Evolutionary conservation across 495 filamentous ascomycete species (phyloP).

Genomic region (Talaromyces liani): DNA sequence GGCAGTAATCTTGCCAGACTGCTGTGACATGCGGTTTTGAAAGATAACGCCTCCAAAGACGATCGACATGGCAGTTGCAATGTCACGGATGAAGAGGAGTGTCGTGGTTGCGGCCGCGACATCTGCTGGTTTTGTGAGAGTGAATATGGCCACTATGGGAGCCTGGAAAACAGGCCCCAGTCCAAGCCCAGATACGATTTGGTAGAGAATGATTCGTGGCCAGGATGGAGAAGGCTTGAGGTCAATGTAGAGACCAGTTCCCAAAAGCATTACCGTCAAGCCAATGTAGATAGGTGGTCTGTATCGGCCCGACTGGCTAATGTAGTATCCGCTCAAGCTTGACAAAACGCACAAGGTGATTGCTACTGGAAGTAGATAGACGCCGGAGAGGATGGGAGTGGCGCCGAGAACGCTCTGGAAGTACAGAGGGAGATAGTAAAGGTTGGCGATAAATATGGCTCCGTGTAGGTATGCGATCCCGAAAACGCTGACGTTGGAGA

Average conservation of each 20-base stretch:
- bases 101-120: slow-evolving; percentile 45
- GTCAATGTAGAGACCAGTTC: slow-evolving; percentile 44
- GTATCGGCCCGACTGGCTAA: slow-evolving; percentile 58
- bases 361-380: slow-evolving; percentile 71
- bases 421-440: slow-evolving; percentile 74
- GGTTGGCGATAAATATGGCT: slow-evolving; percentile 63
- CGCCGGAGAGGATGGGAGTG: slow-evolving; percentile 64
- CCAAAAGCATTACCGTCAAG: slow-evolving; percentile 46
- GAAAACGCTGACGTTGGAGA: slow-evolving; percentile 50
- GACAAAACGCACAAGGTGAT: slow-evolving; percentile 60
- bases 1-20: slow-evolving; percentile 26
- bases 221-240: slow-evolving; percentile 38
- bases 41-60: slow-evolving; percentile 51
- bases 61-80: slow-evolving; percentile 43
- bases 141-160: slow-evolving; percentile 52
- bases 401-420: slow-evolving; percentile 69
- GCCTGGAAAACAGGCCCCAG: slow-evolving; percentile 51
- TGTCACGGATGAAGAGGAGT: slow-evolving; percentile 43
- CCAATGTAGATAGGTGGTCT: slow-evolving; percentile 42
- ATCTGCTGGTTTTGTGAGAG: slow-evolving; percentile 39
- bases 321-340: slow-evolving; percentile 55
- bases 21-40: slow-evolving; percentile 44
- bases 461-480: slow-evolving; percentile 55
- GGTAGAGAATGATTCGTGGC: slow-evolving; percentile 44
- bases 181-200: slow-evolving; percentile 46